phyloP scores from a whole-genome alignment of 129 eudicot genomes.

The Ambrosia trifida region DNA sequence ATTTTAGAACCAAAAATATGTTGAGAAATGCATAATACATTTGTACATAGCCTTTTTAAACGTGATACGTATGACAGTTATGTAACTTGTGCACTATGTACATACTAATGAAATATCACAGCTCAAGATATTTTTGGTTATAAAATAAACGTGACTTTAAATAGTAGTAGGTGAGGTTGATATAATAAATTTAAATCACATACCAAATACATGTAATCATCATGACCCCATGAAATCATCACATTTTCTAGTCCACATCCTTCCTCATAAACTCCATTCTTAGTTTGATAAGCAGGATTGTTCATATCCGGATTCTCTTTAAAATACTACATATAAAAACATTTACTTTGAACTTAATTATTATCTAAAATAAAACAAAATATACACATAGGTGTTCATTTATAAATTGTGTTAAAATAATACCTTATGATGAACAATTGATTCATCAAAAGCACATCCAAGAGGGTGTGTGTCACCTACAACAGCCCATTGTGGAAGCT shows the following conservation, averaged over 20 bases:
- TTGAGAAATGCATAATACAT: too few relatives aligned
- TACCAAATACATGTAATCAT: conserved; percentile 95
- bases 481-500: conserved; percentile 97
- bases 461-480: conserved; percentile 93
- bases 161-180: neutral
- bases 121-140: too few relatives aligned
- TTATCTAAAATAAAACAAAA: neutral
- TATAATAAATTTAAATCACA: neutral
- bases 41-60: too few relatives aligned
- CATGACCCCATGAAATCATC: conserved; percentile 91
- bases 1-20: too few relatives aligned
- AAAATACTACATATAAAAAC: conserved; percentile 48
- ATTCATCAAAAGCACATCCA: conserved; percentile 87
- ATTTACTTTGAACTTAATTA: neutral
- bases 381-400: too few relatives aligned
- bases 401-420: neutral
- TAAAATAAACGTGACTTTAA: too few relatives aligned
- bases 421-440: conserved; percentile 89
- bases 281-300: conserved; percentile 60
- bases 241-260: conserved; percentile 92
- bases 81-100: too few relatives aligned
- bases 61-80: too few relatives aligned
- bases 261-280: conserved; percentile 66
- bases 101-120: too few relatives aligned
- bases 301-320: conserved; percentile 59